phyloP scores from a whole-genome alignment of 768 basidiomycete species.

The Kwoniella dendrophila region DNA sequence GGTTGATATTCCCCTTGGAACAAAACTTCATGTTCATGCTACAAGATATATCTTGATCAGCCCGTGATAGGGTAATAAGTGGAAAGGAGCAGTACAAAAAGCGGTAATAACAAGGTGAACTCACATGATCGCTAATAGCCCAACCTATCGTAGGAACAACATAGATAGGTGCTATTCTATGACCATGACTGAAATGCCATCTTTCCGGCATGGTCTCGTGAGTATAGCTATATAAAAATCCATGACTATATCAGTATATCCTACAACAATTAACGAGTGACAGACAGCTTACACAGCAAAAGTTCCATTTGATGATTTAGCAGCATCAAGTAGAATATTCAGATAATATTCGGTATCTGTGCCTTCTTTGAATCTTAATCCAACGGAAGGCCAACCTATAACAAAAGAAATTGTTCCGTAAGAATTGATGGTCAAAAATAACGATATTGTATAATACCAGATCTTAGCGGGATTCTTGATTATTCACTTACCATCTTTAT shows the following conservation, averaged over 20 bases:
- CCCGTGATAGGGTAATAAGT: too few relatives aligned
- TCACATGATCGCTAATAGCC: constrained; percentile 66
- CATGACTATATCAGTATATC: too few relatives aligned
- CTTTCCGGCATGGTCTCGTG: constrained; percentile 77
- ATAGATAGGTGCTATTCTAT: constrained; percentile 86
- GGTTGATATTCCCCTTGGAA: constrained; percentile 61
- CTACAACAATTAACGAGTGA: too few relatives aligned
- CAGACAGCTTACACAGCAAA: constrained; percentile 68
- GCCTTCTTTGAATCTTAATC: constrained; percentile 70
- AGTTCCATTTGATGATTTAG: constrained; percentile 65
- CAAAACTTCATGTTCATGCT: constrained; percentile 60
- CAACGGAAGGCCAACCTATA: constrained; percentile 83
- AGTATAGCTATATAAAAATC: constrained; percentile 63
- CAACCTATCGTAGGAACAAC: constrained; percentile 80
- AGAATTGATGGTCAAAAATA: background rate
- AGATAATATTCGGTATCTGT: constrained; percentile 60
- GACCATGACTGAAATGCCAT: constrained; percentile 68
- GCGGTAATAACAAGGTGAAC: constrained; percentile 1
- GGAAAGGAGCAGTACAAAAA: background rate
- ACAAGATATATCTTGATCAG: too few relatives aligned
- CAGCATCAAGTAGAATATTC: constrained; percentile 61
- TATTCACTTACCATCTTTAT: constrained; percentile 65
- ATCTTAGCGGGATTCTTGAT: too few relatives aligned
- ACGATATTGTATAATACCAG: too few relatives aligned
- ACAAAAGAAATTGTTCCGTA: background rate